Evolutionary conservation across 805 yeast genomes (phyloP).

Genomic region (Ogataea minuta): DNA sequence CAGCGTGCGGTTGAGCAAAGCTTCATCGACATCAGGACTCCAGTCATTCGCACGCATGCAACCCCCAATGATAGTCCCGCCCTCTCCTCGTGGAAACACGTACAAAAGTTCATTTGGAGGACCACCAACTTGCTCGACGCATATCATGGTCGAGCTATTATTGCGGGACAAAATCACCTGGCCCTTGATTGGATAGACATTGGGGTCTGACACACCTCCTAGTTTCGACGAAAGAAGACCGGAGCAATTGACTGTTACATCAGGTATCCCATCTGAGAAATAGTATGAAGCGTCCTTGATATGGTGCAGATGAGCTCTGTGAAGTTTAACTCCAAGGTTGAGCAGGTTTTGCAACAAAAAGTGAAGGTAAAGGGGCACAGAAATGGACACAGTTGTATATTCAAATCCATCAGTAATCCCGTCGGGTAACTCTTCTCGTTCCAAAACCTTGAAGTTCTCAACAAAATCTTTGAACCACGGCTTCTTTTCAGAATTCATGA

Average conservation of each 20-base stretch:
- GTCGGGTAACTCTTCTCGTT: conserved; percentile 36
- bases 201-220: conserved; percentile 38
- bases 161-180: conserved; percentile 55
- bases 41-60: conserved; percentile 26
- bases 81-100: conserved; percentile 69
- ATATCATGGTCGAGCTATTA: conserved; percentile 26
- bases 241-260: conserved; percentile 54
- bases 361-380: conserved; percentile 30
- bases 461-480: conserved; percentile 55
- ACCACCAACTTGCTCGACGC: conserved; percentile 29
- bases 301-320: conserved; percentile 39
- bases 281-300: conserved; percentile 52
- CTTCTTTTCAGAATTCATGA: conserved; percentile 20
- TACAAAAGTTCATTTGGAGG: conserved; percentile 49
- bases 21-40: conserved; percentile 36
- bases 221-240: conserved; percentile 50
- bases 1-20: conserved; percentile 46
- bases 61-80: conserved; percentile 71
- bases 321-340: conserved; percentile 41
- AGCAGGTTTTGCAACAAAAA: conserved; percentile 39
- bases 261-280: conserved; percentile 39
- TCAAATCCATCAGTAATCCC: conserved; percentile 41
- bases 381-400: conserved; percentile 38
- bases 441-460: conserved; percentile 37
- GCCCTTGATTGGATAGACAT: conserved; percentile 55